Percentiles rank a stretch among this genome's conserved stretches.
Evolutionary conservation across 495 filamentous ascomycete species (phyloP).

Genomic region (Lasiosphaeriaceae sp.): DNA sequence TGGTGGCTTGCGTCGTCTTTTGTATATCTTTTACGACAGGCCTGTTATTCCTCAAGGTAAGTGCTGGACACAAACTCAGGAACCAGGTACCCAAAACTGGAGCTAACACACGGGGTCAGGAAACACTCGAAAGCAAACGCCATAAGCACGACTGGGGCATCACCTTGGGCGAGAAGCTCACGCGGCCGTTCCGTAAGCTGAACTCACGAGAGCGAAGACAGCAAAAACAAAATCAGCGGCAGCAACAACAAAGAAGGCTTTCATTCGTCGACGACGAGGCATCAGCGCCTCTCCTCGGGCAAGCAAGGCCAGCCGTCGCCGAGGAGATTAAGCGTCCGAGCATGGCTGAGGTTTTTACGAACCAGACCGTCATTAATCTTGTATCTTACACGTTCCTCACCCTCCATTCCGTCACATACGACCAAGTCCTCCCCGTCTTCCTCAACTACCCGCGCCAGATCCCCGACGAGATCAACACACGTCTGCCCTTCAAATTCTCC

Average conservation of each 20-base stretch:
- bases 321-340: slow-evolving; percentile 34
- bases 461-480: slow-evolving; percentile 50
- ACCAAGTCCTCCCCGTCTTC: slow-evolving; percentile 78
- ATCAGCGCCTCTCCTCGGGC: slow-evolving; percentile 39
- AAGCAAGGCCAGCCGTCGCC: slow-evolving; percentile 7
- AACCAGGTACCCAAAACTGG: too few relatives aligned
- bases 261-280: slow-evolving; percentile 44
- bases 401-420: slow-evolving; percentile 71
- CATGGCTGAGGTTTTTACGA: slow-evolving; percentile 65
- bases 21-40: slow-evolving; percentile 67
- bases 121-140: slow-evolving; percentile 67
- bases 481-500: slow-evolving; percentile 71
- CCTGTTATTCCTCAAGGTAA: slow-evolving; percentile 60
- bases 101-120: slow-evolving; percentile 35
- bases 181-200: slow-evolving; percentile 26
- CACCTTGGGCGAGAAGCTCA: slow-evolving; percentile 55
- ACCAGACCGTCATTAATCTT: slow-evolving; percentile 73
- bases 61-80: slow-evolving; percentile 18
- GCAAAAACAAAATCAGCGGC: neutral
- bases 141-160: slow-evolving; percentile 65
- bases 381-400: slow-evolving; percentile 71
- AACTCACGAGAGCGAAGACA: neutral
- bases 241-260: slow-evolving; percentile 26
- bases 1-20: slow-evolving; percentile 70
- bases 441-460: slow-evolving; percentile 62